Percentiles rank a stretch among this genome's conserved stretches.
Evolutionary conservation across 208 protist species (phyloP).

Genomic region (Giardia duodenalis): DNA sequence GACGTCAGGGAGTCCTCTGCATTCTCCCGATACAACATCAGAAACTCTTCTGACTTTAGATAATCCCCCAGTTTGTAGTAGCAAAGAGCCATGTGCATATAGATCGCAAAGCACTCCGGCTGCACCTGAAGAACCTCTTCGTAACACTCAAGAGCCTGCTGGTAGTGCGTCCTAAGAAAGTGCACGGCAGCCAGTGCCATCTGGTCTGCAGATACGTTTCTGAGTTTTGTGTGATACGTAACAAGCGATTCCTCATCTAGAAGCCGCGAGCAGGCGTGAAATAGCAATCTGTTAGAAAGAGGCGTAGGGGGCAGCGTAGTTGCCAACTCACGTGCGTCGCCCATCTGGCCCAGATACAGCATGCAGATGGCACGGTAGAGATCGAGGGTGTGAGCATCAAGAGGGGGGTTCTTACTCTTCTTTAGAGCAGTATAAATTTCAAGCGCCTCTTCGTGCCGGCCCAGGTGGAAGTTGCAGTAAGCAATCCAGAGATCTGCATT

Average conservation of each 20-base stretch:
- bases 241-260: constrained; percentile 22
- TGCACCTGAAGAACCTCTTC: constrained; percentile 17
- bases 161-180: constrained; percentile 22
- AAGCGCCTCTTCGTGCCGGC: not conserved
- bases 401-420: not conserved
- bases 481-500: constrained; percentile 16
- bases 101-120: constrained; percentile 14
- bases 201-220: constrained; percentile 12
- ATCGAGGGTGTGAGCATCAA: not conserved
- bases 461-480: constrained; percentile 19
- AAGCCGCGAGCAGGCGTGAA: not conserved
- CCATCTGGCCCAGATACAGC: constrained; percentile 16
- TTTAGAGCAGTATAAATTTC: constrained; percentile 19
- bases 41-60: constrained; percentile 11
- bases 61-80: constrained; percentile 30
- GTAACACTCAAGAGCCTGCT: constrained; percentile 24
- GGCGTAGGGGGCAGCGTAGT: not conserved
- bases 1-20: constrained; percentile 12
- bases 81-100: constrained; percentile 29
- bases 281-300: not conserved
- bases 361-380: constrained; percentile 8
- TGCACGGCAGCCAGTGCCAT: constrained; percentile 26
- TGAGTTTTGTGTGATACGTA: constrained; percentile 8
- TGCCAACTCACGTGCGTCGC: constrained; percentile 9
- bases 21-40: constrained; percentile 9